Evolutionary conservation across 2,329 filamentous ascomycete species (phyloP).

Genomic region (Alternaria postmessia): DNA sequence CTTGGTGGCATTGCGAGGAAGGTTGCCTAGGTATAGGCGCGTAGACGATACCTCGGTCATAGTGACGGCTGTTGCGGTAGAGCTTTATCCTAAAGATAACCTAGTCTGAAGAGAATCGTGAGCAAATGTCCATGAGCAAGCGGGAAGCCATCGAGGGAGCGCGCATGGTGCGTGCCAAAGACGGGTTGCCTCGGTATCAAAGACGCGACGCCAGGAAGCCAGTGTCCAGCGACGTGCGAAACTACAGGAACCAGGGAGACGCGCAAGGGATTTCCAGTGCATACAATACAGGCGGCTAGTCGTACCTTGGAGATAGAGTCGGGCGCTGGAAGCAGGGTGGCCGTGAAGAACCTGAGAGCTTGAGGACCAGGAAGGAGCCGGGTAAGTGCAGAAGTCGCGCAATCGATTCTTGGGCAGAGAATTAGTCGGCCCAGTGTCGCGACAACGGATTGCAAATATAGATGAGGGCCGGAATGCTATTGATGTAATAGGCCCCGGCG

Average conservation of each 20-base stretch:
- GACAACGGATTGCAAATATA: slow-evolving; percentile 25
- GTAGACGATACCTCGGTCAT: slow-evolving; percentile 93
- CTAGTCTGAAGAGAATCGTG: slow-evolving; percentile 47
- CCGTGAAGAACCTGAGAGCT: slow-evolving; percentile 32
- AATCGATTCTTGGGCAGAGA: slow-evolving; percentile 7
- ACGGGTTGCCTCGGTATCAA: slow-evolving; percentile 17
- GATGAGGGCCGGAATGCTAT: slow-evolving; percentile 28
- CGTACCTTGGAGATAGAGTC: slow-evolving; percentile 38
- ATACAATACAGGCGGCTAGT: slow-evolving; percentile 33
- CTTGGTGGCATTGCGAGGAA: slow-evolving; percentile 96
- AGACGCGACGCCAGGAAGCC: slow-evolving; percentile 30
- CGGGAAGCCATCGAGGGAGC: slow-evolving; percentile 33
- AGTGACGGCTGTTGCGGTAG: slow-evolving; percentile 21
- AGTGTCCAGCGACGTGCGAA: slow-evolving; percentile 35
- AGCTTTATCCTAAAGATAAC: slow-evolving; percentile 30
- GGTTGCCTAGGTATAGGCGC: slow-evolving; percentile 95
- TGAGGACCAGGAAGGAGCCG: slow-evolving; percentile 25
- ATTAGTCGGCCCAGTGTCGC: slow-evolving; percentile 25
- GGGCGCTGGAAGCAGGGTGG: slow-evolving; percentile 27
- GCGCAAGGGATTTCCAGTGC: slow-evolving; percentile 30
- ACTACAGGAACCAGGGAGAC: slow-evolving; percentile 35
- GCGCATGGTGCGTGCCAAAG: slow-evolving; percentile 36
- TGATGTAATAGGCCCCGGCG: slow-evolving; percentile 30
- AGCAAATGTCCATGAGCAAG: slow-evolving; percentile 40
- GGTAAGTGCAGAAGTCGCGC: slow-evolving; percentile 19